A percentile compares a stretch with the other conserved stretches of the same genome.
Evolutionary conservation across 129 eudicot genomes (phyloP).

Genomic region (Dittrichia graveolens): DNA sequence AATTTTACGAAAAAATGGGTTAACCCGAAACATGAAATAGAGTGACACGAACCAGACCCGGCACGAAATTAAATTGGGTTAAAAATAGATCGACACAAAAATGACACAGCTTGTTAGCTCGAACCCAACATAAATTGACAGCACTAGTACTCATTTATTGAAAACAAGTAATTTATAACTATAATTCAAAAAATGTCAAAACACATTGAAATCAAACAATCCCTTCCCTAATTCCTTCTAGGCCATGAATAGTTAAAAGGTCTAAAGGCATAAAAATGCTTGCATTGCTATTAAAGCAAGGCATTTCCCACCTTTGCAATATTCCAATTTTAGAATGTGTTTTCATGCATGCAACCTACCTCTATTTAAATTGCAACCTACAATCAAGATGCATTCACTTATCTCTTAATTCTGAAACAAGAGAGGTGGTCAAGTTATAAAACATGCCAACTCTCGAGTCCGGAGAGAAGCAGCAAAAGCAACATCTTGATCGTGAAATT

Average conservation of each 20-base stretch:
- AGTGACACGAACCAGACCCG: too few relatives aligned
- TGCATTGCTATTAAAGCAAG: constrained; percentile 47
- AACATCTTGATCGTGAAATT: constrained; percentile 54
- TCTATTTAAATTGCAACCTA: constrained; percentile 33
- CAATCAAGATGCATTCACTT: background rate
- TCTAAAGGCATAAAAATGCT: constrained; percentile 37
- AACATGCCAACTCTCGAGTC: constrained; percentile 35
- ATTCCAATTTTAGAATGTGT: constrained; percentile 9
- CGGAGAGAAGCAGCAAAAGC: constrained; percentile 42
- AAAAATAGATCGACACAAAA: too few relatives aligned
- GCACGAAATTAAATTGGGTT: too few relatives aligned
- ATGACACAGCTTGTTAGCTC: too few relatives aligned
- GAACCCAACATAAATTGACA: too few relatives aligned
- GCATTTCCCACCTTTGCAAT: background rate
- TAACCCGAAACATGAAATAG: too few relatives aligned
- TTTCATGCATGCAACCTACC: background rate
- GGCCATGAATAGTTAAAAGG: constrained; percentile 7
- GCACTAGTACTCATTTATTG: too few relatives aligned
- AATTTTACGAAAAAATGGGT: too few relatives aligned
- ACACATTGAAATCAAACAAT: constrained; percentile 35
- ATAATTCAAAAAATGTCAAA: background rate
- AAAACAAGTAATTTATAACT: background rate
- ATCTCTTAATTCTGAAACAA: constrained; percentile 6
- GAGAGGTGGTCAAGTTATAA: background rate
- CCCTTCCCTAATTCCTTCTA: constrained; percentile 19